Conservation (phyloP, 371 early-diverging fungal genomes). For the Actinomortierella wolfii region DNA sequence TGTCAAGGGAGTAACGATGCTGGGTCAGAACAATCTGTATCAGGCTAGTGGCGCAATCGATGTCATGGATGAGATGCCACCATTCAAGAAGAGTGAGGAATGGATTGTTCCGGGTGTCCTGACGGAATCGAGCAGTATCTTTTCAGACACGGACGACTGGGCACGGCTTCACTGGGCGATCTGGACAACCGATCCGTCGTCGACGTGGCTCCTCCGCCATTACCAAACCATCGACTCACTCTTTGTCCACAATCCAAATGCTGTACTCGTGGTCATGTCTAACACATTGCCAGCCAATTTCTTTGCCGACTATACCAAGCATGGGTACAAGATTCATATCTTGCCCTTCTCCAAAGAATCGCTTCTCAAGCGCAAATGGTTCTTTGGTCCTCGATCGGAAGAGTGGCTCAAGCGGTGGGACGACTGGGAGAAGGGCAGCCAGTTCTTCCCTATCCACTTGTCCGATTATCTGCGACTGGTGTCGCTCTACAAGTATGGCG, state of each 20-base stretch:
- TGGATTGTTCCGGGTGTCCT: conserved; percentile 66
- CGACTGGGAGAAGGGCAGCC: conserved; percentile 54
- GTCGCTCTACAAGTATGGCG: conserved; percentile 68
- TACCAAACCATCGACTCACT: conserved; percentile 68
- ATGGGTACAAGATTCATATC: conserved; percentile 67
- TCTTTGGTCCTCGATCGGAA: conserved; percentile 62
- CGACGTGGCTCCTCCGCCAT: conserved; percentile 64
- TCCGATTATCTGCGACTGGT: conserved; percentile 65
- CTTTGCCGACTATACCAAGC: conserved; percentile 55
- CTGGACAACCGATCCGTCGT: conserved; percentile 64
- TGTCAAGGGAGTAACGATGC: conserved; percentile 55
- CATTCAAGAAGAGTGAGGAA: conserved; percentile 51
- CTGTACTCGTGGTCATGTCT: conserved; percentile 63
- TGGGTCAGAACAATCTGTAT: conserved; percentile 19
- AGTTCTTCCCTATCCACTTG: conserved; percentile 63
- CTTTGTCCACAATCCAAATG: conserved; percentile 68
- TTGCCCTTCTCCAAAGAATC: conserved; percentile 62
- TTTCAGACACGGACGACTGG: conserved; percentile 63
- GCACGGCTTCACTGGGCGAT: conserved; percentile 67
- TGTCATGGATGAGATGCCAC: conserved; percentile 52
- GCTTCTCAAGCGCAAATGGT: conserved; percentile 63
- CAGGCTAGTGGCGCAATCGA: conserved; percentile 13
- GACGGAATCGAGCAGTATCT: conserved; percentile 58
- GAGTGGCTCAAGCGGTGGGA: conserved; percentile 68
- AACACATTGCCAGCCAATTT: conserved; percentile 60